A percentile compares a stretch with the other conserved stretches of the same genome.
phyloP scores from a whole-genome alignment of 352 stramenopile genomes.

The Phytophthora megakarya region DNA sequence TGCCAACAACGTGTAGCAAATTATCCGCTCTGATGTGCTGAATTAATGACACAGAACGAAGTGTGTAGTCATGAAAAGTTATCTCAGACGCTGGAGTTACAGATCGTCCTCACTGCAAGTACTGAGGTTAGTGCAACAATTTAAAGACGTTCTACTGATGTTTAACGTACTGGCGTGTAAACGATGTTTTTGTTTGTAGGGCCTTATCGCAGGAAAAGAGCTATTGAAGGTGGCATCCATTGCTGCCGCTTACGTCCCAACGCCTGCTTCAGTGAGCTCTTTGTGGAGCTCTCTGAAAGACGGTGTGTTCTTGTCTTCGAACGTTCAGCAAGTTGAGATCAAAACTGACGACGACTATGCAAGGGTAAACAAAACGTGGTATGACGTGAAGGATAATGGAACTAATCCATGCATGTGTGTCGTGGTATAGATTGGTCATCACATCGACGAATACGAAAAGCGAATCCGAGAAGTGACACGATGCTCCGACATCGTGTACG shows the following conservation, averaged over 20 bases:
- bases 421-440: slow-evolving; percentile 73
- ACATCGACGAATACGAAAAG: slow-evolving; percentile 87
- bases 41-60: slow-evolving; percentile 66
- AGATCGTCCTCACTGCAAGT: slow-evolving; percentile 84
- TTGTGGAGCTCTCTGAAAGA: slow-evolving; percentile 87
- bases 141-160: neutral
- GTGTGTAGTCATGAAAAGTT: slow-evolving; percentile 86
- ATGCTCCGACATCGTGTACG: slow-evolving; percentile 85
- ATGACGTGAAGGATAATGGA: neutral
- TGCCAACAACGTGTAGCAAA: neutral
- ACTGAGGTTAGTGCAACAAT: slow-evolving; percentile 55
- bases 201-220: slow-evolving; percentile 83
- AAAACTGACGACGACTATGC: slow-evolving; percentile 88
- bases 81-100: slow-evolving; percentile 79
- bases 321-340: slow-evolving; percentile 86
- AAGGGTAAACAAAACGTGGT: slow-evolving; percentile 39
- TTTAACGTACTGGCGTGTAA: neutral
- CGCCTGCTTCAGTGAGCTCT: slow-evolving; percentile 70
- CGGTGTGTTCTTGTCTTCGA: slow-evolving; percentile 74
- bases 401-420: slow-evolving; percentile 1
- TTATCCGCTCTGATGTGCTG: neutral
- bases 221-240: slow-evolving; percentile 77
- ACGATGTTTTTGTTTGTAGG: slow-evolving; percentile 37
- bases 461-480: slow-evolving; percentile 81
- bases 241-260: slow-evolving; percentile 79